These are phyloP conservation scores for Escovopsis weberi DNA, from an alignment of 2,329 filamentous ascomycete genomes.

Conservation along the genomic window DNA sequence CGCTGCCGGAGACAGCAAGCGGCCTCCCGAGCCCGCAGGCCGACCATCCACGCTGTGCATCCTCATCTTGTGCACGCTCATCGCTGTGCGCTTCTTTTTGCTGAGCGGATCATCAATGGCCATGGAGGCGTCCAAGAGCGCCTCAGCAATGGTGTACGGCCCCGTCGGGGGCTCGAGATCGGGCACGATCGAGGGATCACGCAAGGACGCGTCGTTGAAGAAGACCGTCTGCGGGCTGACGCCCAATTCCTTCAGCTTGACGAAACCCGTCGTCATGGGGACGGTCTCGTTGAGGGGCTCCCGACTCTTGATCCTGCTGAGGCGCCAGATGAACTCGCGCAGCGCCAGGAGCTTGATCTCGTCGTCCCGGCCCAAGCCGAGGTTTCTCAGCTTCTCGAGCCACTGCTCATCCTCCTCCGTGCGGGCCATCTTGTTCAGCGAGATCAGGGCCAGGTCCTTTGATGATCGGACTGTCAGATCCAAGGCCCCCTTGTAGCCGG, in stretches of 20 bases:
- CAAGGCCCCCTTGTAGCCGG: conserved; percentile 47
- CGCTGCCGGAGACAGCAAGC: conserved; percentile 17
- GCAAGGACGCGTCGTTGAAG: conserved; percentile 63
- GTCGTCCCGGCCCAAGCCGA: conserved; percentile 70
- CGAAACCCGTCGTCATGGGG: conserved; percentile 28
- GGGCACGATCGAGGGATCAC: conserved; percentile 20
- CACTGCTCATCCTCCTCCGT: conserved; percentile 93
- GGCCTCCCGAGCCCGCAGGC: conserved; percentile 6
- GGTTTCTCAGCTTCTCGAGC: conserved; percentile 70
- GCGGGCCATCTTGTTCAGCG: conserved; percentile 49
- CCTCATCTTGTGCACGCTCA: conserved; percentile 36
- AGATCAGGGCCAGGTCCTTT: conserved; percentile 39
- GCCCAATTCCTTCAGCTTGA: conserved; percentile 59
- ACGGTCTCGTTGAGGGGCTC: conserved; percentile 25
- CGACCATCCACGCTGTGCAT: conserved; percentile 21
- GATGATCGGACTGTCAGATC: conserved; percentile 39
- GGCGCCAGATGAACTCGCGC: conserved; percentile 80
- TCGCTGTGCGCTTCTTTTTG: conserved; percentile 34
- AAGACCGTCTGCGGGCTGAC: conserved; percentile 81
- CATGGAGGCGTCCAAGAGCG: conserved; percentile 80
- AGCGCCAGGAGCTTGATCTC: conserved; percentile 80
- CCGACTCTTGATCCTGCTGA: conserved; percentile 56
- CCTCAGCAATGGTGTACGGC: conserved; percentile 75
- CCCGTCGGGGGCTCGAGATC: conserved; percentile 19
- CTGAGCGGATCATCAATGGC: conserved; percentile 59